phyloP scores from a whole-genome alignment of 768 basidiomycete genomes.

The Pisolithus sp. region DNA sequence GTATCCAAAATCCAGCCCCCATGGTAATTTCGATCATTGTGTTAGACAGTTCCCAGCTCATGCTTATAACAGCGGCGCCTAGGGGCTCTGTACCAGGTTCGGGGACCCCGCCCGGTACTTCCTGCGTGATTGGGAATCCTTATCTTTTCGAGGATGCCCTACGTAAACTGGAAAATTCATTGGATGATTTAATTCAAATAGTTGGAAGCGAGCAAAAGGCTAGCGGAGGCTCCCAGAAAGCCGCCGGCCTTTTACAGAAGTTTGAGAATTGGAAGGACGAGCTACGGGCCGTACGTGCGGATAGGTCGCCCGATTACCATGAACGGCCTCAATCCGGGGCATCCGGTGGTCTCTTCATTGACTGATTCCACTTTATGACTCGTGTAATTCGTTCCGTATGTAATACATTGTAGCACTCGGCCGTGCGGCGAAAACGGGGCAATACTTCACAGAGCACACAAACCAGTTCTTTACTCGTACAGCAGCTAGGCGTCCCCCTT shows the following conservation, averaged over 20 bases:
- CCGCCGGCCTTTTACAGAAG: conserved; percentile 32
- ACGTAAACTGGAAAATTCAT: conserved; percentile 37
- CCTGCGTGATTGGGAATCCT: conserved; percentile 35
- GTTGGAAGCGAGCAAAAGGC: conserved; percentile 38
- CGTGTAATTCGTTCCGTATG: no score
- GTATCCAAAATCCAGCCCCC: conserved; percentile 41
- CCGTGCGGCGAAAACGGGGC: no score
- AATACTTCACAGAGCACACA: no score
- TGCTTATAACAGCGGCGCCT: conserved; percentile 16
- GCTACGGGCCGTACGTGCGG: conserved; percentile 22
- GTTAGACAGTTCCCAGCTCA: neutral
- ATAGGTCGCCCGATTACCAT: neutral
- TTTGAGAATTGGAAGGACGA: conserved; percentile 40
- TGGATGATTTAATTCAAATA: conserved; percentile 37
- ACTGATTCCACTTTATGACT: conserved; percentile 7
- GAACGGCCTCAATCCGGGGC: neutral
- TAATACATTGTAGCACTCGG: neutral
- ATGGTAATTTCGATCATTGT: conserved; percentile 21
- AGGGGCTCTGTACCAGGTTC: conserved; percentile 15
- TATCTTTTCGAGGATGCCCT: conserved; percentile 40
- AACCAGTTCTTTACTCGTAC: neutral
- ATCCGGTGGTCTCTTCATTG: conserved; percentile 21
- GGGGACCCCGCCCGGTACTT: conserved; percentile 13
- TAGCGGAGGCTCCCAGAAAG: conserved; percentile 29
- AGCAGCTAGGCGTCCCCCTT: neutral